Percentiles rank a stretch among this genome's conserved stretches.
These are phyloP conservation scores for Ceratobasidium sp. DNA, from an alignment of 1,284 basidiomycete genomes.

Conservation along the genomic window DNA sequence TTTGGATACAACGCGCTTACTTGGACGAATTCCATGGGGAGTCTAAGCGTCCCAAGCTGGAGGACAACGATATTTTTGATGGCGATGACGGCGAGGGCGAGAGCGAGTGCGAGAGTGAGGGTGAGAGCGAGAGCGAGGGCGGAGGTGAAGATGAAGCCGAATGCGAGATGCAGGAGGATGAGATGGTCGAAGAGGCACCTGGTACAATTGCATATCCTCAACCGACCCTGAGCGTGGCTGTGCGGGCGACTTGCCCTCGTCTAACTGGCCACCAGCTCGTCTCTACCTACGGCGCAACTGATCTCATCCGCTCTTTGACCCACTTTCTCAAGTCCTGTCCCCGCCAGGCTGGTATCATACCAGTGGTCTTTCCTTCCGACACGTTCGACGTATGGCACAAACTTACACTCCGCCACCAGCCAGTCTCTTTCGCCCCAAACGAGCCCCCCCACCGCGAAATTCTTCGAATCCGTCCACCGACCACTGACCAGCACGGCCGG, in stretches of 20 bases:
- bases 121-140: background rate
- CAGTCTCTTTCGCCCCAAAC: background rate
- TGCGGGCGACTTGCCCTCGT: background rate
- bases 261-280: background rate
- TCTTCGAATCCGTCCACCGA: background rate
- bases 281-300: constrained; percentile 13
- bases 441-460: background rate
- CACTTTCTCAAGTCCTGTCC: constrained; percentile 20
- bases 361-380: background rate
- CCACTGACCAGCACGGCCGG: background rate
- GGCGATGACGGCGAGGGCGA: constrained; percentile 6
- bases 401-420: background rate
- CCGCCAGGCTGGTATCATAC: background rate
- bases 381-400: constrained; percentile 23
- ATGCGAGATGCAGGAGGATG: background rate
- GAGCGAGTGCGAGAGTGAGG: background rate
- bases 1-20: constrained; percentile 23
- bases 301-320: constrained; percentile 7
- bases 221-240: constrained; percentile 19
- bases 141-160: background rate
- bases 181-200: background rate
- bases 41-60: constrained; percentile 1
- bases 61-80: background rate
- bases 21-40: constrained; percentile 22
- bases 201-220: background rate